A percentile compares a stretch with the other conserved stretches of the same genome.
These are phyloP conservation scores for Cudoniella acicularis DNA, from an alignment of 495 filamentous ascomycete genomes.

Conservation along the genomic window DNA sequence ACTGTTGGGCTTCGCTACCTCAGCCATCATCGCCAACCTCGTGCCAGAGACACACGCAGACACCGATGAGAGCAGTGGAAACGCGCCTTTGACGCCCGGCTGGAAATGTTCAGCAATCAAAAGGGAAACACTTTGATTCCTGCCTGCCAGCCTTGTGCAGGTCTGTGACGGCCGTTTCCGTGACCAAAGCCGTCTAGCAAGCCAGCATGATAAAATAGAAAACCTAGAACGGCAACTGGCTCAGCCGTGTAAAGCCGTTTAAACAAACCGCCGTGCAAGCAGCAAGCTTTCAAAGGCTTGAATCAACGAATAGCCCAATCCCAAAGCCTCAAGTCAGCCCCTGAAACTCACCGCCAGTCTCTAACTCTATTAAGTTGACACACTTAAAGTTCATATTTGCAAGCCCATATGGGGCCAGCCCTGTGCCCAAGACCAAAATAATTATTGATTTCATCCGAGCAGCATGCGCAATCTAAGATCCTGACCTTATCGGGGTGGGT, in stretches of 20 bases:
- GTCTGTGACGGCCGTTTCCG: background rate
- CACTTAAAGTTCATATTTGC: background rate
- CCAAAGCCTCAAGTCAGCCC: slow-evolving; percentile 4
- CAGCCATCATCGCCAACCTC: slow-evolving; percentile 2
- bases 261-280: background rate
- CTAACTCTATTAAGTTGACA: background rate
- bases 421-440: background rate
- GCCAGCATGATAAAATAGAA: slow-evolving; percentile 2
- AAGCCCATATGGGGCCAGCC: background rate
- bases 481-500: background rate
- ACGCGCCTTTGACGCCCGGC: background rate
- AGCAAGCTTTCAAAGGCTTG: background rate
- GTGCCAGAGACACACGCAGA: background rate
- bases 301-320: background rate
- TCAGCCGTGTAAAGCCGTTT: slow-evolving; percentile 21
- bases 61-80: background rate
- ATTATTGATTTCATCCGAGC: slow-evolving; percentile 12
- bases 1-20: background rate
- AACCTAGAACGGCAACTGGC: slow-evolving; percentile 3
- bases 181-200: background rate
- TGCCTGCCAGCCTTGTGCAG: background rate
- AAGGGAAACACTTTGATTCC: background rate
- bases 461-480: background rate
- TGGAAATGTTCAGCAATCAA: too few species aligned
- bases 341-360: slow-evolving; percentile 26